Base-by-base conservation (phyloP, 805 yeast genomes). In the Pichia nakasei region DNA sequence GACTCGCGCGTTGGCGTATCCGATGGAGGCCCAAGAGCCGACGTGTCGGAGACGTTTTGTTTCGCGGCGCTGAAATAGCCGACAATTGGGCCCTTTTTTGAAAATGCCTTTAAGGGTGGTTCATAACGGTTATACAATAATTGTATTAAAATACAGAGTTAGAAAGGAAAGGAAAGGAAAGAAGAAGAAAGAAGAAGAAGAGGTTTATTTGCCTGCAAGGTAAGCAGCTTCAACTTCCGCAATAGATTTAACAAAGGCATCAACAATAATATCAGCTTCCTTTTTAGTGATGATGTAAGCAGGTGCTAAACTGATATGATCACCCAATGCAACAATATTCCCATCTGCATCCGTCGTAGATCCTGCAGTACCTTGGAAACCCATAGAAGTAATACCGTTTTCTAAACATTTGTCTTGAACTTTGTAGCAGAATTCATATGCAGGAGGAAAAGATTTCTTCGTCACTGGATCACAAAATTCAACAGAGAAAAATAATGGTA, bases 401-500 rank as follows among this genome's bases (percentile, higher is more conserved):
- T 59, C 61, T 45, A 55, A 58, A 45, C 67, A 56, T 47, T 59
- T 55, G 24, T 60, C 63, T 37, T 63, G 58, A 27, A 72, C 58
- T 50, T 57, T 58, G 44, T 54, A 56, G 15, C 60, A 44, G 19
- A 55, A 46, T 2, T 43, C 60, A 38, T 60, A 55, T 4, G 55
- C 57, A 15, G 61, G 54, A n/a, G 55, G 57, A 52, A 73, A 72
- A 37, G 70, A 66, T 50, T 72, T 74, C 50, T 72, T 73, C 9
- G 78, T 70, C 13, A 39, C 53, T 41, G 66, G 67, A 54, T 73
- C 61, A 52, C 73, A 66, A 45, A 74, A 60, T 56, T 75, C 80
- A 44, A 75, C 48, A 1, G 74, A 68, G 73, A 79, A 72, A 61
- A 76, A 76, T 9, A 75, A 71, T 46, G 80, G 80, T 45, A 67